A percentile compares a stretch with the other conserved stretches of the same genome.
Evolutionary conservation across 2,329 filamentous ascomycete species (phyloP).

Genomic region (Penicillium sp.): DNA sequence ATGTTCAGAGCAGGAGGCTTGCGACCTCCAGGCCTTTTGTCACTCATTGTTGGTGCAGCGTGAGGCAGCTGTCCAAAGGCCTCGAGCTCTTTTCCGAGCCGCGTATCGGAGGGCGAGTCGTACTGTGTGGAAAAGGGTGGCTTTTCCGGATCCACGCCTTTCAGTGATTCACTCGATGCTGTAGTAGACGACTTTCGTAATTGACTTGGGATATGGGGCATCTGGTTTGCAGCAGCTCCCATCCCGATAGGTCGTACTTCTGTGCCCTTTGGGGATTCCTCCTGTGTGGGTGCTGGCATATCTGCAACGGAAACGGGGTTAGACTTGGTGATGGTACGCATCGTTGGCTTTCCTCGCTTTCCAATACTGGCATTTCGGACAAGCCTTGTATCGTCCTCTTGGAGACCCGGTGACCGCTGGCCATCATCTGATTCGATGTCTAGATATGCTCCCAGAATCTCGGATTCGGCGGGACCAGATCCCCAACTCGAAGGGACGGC

Average conservation of each 20-base stretch:
- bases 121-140: slow-evolving; percentile 27
- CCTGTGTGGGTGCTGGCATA: slow-evolving; percentile 4
- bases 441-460: slow-evolving; percentile 43
- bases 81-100: slow-evolving; percentile 25
- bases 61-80: slow-evolving; percentile 19
- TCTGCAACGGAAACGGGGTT: slow-evolving; percentile 20
- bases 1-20: slow-evolving; percentile 74
- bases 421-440: slow-evolving; percentile 29
- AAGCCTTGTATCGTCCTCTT: slow-evolving; percentile 27
- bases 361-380: slow-evolving; percentile 45
- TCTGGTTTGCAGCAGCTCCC: slow-evolving; percentile 5
- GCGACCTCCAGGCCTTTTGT: slow-evolving; percentile 37
- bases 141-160: slow-evolving; percentile 31
- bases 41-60: slow-evolving; percentile 38
- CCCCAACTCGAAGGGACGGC: slow-evolving; percentile 69
- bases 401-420: slow-evolving; percentile 10
- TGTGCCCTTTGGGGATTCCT: slow-evolving; percentile 3
- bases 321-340: slow-evolving; percentile 40
- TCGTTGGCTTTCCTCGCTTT: slow-evolving; percentile 40
- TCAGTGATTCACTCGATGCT: slow-evolving; percentile 20
- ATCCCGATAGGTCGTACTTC: background rate
- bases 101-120: slow-evolving; percentile 9
- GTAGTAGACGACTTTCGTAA: slow-evolving; percentile 14
- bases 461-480: slow-evolving; percentile 47
- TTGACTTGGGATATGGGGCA: slow-evolving; percentile 6